Base-by-base conservation (phyloP, 1,139 yeast species). In the Zhuliangozyma parablackwelliae region DNA sequence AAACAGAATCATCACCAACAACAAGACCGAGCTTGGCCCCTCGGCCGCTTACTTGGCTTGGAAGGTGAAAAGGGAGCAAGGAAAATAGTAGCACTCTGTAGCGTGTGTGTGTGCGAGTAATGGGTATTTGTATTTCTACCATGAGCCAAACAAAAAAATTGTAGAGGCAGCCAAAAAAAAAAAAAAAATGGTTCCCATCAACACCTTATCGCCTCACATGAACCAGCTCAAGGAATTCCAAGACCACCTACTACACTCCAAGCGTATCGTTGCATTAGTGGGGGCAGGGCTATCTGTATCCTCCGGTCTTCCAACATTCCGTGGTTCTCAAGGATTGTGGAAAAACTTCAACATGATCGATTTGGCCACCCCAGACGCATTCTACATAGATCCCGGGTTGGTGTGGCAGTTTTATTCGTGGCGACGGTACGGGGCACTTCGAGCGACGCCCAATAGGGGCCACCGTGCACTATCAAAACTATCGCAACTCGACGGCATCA, bases 321-420 rank as follows among this genome's bases (percentile, higher is more conserved):
- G 89, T 34, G 88, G 89, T 3, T 61, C 80, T 1, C 82, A 81
- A 36, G 94, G 92, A 0, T 60, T 82, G 23, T 88, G 96, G 96
- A 72, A 78, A 47, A 79, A 80, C 47, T 83, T 78, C 59, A 84
- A 83, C 37, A 80, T 89, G 53, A 81, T 86, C 32, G 96, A 88
- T 50, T 65, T 88, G 36, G 95, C 95, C 6, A 88, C 96, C 0
- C 95, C 95, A 1, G 96, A 88, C 54, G 95, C 96, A 5, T 88
- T 88, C 54, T 77, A 80, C 42, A 68, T 71, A 13, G 90, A 87
- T 53, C 96, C 96, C 0, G 86, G 87, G 0, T 65, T 87, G 21
- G 96, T 88, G 4, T 88, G 96, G 96, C 92, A 85, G 52, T 88
- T 84, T 50, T 87, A 88, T 56, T 72, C 89, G 7, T 77, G 80